Evolutionary conservation across 164 flowering plant genomes (phyloP).

Genomic region (Vitis rupestris): DNA sequence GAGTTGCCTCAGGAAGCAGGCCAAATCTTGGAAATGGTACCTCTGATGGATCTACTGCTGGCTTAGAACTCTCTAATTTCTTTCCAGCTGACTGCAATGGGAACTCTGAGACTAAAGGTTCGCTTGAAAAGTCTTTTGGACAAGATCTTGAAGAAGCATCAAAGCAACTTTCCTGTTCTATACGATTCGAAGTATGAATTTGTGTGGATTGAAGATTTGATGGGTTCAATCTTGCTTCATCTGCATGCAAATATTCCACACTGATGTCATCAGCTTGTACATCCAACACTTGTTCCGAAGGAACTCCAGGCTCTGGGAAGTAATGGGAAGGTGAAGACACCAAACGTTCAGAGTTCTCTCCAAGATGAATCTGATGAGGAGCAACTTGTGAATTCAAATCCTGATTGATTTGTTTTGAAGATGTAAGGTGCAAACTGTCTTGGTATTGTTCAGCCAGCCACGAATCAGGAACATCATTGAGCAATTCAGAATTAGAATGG

Average conservation of each 20-base stretch:
- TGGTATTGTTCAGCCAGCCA: not conserved
- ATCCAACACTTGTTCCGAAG: constrained; percentile 2
- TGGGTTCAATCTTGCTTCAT: constrained; percentile 5
- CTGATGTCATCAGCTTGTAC: constrained; percentile 8
- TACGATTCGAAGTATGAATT: constrained; percentile 5
- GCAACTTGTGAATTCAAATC: constrained; percentile 10
- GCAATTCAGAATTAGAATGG: constrained; percentile 1
- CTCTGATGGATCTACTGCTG: constrained; percentile 12
- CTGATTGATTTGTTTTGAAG: constrained; percentile 8
- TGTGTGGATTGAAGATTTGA: constrained; percentile 6
- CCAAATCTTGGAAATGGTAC: constrained; percentile 21
- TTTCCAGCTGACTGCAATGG: constrained; percentile 8
- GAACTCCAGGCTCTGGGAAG: constrained; percentile 1
- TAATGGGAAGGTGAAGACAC: constrained; percentile 2
- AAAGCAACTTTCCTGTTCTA: constrained; percentile 15
- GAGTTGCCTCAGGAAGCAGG: constrained; percentile 22
- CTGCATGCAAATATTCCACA: not conserved
- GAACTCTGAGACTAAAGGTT: constrained; percentile 19
- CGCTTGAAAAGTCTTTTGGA: constrained; percentile 12
- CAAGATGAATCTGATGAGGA: constrained; percentile 5
- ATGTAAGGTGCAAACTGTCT: not conserved
- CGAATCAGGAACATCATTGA: not conserved
- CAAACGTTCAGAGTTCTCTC: not conserved
- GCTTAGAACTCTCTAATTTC: constrained; percentile 18
- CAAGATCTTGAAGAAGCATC: constrained; percentile 17